Percentiles rank a stretch among this genome's conserved stretches.
Conservation (phyloP, 768 basidiomycete genomes). For the Butyriboletus loyo region DNA sequence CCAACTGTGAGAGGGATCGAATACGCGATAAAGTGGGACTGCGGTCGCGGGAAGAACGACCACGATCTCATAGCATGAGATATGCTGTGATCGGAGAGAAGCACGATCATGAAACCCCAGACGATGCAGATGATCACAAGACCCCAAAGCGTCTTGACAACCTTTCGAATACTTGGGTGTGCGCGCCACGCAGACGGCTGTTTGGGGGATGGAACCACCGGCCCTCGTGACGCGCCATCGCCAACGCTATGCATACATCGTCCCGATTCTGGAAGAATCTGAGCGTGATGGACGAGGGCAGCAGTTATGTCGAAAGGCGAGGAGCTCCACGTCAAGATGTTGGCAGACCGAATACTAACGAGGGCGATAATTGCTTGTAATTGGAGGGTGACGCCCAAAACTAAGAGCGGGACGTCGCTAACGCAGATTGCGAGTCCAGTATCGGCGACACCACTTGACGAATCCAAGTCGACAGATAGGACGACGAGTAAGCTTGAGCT, state of each 20-base stretch:
- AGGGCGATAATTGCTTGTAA: slow-evolving; percentile 26
- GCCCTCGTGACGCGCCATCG: slow-evolving; percentile 3
- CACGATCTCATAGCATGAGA: slow-evolving; percentile 9
- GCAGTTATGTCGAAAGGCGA: slow-evolving; percentile 31
- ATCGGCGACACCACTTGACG: slow-evolving; percentile 9
- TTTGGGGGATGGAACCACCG: slow-evolving; percentile 9
- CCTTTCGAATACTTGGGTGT: slow-evolving; percentile 22
- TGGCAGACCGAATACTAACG: slow-evolving; percentile 16
- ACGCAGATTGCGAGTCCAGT: slow-evolving; percentile 15
- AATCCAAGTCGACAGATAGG: slow-evolving; percentile 12
- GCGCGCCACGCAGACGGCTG: slow-evolving; percentile 31
- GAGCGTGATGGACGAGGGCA: slow-evolving; percentile 27
- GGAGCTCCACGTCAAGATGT: slow-evolving; percentile 33
- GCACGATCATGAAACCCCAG: slow-evolving; percentile 21
- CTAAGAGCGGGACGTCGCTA: slow-evolving; percentile 25
- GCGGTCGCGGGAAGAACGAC: slow-evolving; percentile 25
- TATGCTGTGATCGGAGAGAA: slow-evolving; percentile 7
- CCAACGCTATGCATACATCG: slow-evolving; percentile 28
- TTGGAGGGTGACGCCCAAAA: slow-evolving; percentile 24
- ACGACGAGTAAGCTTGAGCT: slow-evolving; percentile 26
- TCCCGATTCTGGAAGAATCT: slow-evolving; percentile 15
- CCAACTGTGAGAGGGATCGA: slow-evolving; percentile 18
- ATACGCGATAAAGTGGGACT: slow-evolving; percentile 21
- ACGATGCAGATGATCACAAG: slow-evolving; percentile 17
- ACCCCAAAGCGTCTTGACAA: slow-evolving; percentile 22